Conservation (phyloP, 768 basidiomycete species). For the Termitomyces sp. region DNA sequence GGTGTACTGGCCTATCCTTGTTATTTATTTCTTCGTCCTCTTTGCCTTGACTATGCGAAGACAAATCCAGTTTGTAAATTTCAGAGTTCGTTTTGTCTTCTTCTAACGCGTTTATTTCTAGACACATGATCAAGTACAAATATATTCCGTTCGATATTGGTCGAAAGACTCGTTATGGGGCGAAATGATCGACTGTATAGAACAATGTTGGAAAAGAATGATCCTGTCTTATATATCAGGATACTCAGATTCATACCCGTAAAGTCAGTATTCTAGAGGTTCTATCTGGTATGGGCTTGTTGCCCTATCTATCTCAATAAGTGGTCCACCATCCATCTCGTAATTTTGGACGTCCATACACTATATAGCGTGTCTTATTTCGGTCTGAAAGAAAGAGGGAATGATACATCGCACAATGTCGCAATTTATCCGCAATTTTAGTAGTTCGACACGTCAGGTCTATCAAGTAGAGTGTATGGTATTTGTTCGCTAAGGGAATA, state of each 20-base stretch:
- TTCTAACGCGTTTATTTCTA: slow-evolving; percentile 21
- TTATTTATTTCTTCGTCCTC: slow-evolving; percentile 94
- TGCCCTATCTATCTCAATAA: slow-evolving; percentile 1
- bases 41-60: slow-evolving; percentile 94
- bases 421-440: too few species aligned
- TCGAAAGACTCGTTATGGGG: slow-evolving; percentile 78
- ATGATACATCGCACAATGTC: neutral
- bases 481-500: too few species aligned
- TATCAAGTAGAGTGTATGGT: too few species aligned
- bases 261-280: slow-evolving; percentile 11
- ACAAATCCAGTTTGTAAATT: slow-evolving; percentile 79
- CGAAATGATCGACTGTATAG: slow-evolving; percentile 30
- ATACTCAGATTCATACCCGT: slow-evolving; percentile 13
- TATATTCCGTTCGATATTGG: slow-evolving; percentile 96
- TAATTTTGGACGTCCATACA: neutral
- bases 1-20: slow-evolving; percentile 98
- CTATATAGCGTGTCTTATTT: neutral
- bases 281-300: neutral
- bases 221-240: neutral
- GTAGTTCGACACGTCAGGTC: too few species aligned
- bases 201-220: slow-evolving; percentile 1
- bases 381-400: neutral
- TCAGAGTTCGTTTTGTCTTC: neutral
- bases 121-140: slow-evolving; percentile 99
- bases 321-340: neutral